Base-by-base conservation (phyloP, 2,329 filamentous ascomycete species). In the Metarhizium guizhouense region DNA sequence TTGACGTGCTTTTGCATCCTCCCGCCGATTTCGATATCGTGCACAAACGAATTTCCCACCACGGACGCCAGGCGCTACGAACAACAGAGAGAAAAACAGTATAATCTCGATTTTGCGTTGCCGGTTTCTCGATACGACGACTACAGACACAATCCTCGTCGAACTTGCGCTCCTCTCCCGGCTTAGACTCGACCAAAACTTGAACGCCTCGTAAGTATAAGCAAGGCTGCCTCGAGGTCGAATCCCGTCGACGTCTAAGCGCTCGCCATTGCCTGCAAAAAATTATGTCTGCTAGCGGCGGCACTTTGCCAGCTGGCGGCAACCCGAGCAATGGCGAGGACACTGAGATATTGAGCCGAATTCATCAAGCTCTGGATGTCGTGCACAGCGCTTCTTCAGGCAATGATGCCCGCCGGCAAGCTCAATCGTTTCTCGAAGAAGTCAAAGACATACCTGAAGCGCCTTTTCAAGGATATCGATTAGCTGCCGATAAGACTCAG, bases 361-460 rank as follows among this genome's bases (percentile, higher is more conserved):
- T 97, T 61, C 83, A 90, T 66, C 82, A 88, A 65, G 94, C 94
- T 45, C 84, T 99, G 62, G 84, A 94, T 64, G 82, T 95, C 63
- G 89, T 96, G 58, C 93, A 97, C 75, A 86, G 83, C 67, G 83
- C 92, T 11, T 81, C 84, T 58, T 93, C 92, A 45, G 80, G 84
- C 61, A 96, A 96, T 71, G 81, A 88, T 60, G 79, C 87, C 54
- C 89, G 94, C 60, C 82, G 88, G 68, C 82, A 94, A 69, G 94
- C 94, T 49, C 88, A 94, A 60, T 73, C 82, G 42, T 96, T 90
- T 67, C 86, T 99, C 61, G 94, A 99, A 68, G 76, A 86, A 25
- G 81, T 95, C 65, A 97, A 96, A 74, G 79, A 83, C 50, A 82
- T 87, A 63, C 77, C 83, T 56, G 85, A 92, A 64, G 92, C 93